Conservation (phyloP, 1,139 yeast species). For the Yamadazyma triangularis region DNA sequence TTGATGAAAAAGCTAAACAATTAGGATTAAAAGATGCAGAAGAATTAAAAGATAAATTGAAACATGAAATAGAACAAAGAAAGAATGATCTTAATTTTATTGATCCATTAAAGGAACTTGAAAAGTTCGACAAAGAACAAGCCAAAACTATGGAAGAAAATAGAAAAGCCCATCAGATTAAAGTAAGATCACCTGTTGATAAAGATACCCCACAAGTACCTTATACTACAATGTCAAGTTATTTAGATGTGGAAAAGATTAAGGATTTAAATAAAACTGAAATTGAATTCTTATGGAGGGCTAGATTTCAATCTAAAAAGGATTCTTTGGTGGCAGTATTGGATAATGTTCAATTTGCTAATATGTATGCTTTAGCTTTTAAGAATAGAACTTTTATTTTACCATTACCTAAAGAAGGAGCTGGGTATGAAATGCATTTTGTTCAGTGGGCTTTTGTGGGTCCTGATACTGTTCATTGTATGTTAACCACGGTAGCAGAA, state of each 20-base stretch:
- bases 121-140: conserved; percentile 46
- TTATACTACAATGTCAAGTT: conserved; percentile 69
- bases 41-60: conserved; percentile 59
- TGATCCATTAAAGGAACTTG: conserved; percentile 69
- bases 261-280: conserved; percentile 55
- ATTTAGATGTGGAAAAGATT: conserved; percentile 65
- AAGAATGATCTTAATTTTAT: conserved; percentile 54
- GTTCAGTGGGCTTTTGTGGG: conserved; percentile 94
- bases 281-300: conserved; percentile 83
- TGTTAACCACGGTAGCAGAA: conserved; percentile 89
- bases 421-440: conserved; percentile 79
- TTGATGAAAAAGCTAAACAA: conserved; percentile 32
- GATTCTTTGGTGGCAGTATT: conserved; percentile 63
- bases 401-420: conserved; percentile 57
- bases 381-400: conserved; percentile 70
- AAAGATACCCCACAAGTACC: conserved; percentile 47
- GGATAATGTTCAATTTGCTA: conserved; percentile 51
- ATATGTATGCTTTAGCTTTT: conserved; percentile 63
- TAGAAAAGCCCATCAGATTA: conserved; percentile 58
- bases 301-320: conserved; percentile 66
- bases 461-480: conserved; percentile 77
- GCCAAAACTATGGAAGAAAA: conserved; percentile 29
- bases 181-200: conserved; percentile 52
- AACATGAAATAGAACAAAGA: conserved; percentile 54
- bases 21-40: conserved; percentile 45